Evolutionary conservation across 192 early-diverging fungal species (phyloP).

Genomic region (Chytriomyces sp.): DNA sequence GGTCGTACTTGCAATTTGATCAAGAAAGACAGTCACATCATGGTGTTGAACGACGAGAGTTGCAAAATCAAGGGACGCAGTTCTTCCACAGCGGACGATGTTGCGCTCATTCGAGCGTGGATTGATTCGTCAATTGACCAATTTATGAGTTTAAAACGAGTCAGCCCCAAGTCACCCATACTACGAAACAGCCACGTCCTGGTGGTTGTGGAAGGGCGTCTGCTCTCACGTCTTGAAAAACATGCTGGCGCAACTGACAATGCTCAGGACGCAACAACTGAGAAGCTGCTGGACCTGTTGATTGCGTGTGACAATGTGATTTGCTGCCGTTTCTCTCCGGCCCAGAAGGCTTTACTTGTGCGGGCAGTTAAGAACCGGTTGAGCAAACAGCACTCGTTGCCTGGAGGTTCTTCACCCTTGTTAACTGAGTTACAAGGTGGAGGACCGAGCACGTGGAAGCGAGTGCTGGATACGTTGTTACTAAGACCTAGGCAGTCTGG

Average conservation of each 20-base stretch:
- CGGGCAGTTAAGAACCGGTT: constrained; percentile 37
- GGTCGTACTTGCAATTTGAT: constrained; percentile 77
- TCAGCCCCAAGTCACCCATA: neutral
- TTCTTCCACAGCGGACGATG: constrained; percentile 29
- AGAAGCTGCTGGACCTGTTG: constrained; percentile 73
- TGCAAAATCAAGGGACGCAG: constrained; percentile 23
- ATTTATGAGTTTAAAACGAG: neutral
- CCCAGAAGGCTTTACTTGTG: constrained; percentile 90
- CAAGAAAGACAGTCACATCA: constrained; percentile 48
- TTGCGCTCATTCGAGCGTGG: constrained; percentile 32
- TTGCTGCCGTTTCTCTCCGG: constrained; percentile 88
- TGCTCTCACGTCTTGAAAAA: constrained; percentile 52
- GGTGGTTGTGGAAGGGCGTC: constrained; percentile 45
- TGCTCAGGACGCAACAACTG: constrained; percentile 34
- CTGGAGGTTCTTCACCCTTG: neutral
- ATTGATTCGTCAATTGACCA: constrained; percentile 39
- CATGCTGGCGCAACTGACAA: constrained; percentile 44
- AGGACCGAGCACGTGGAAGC: neutral
- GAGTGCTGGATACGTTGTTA: neutral
- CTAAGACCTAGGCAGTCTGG: constrained; percentile 55
- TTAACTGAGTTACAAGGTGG: neutral
- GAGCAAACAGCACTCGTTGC: constrained; percentile 8
- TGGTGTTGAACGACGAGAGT: constrained; percentile 49
- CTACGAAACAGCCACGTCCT: neutral
- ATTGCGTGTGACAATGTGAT: constrained; percentile 80